Conservation (phyloP, 169 alveolate species). For the Cryptosporidium canis region DNA sequence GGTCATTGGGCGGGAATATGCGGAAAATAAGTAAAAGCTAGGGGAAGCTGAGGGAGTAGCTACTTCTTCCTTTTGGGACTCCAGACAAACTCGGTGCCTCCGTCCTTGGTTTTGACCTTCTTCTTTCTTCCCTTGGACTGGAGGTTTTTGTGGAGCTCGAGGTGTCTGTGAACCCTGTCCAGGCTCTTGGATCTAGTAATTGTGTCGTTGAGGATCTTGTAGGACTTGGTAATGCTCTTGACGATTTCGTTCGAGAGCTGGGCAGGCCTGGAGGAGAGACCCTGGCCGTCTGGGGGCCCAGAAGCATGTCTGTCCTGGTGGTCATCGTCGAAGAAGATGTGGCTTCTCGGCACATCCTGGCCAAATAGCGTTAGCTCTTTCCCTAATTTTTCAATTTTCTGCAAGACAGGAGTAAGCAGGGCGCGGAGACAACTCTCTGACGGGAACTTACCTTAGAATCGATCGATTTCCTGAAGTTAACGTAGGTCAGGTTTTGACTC, state of each 20-base stretch:
- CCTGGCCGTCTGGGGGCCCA: not conserved
- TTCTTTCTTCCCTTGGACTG: conserved; percentile 29
- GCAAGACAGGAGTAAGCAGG: not conserved
- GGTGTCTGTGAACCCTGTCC: conserved; percentile 1
- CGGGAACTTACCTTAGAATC: conserved; percentile 49
- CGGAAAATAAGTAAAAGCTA: not conserved
- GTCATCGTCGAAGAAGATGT: conserved; percentile 29
- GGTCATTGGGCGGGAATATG: not conserved
- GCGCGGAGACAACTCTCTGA: not conserved
- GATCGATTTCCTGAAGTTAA: conserved; percentile 37
- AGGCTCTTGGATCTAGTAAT: conserved; percentile 29
- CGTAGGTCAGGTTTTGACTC: conserved; percentile 58
- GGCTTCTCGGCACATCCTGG: conserved; percentile 24
- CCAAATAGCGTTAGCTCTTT: conserved; percentile 51
- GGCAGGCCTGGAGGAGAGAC: not conserved
- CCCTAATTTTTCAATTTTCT: conserved; percentile 64
- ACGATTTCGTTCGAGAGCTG: conserved; percentile 5
- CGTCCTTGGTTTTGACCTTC: conserved; percentile 10
- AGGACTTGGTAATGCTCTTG: conserved; percentile 37
- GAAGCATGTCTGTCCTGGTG: not conserved
- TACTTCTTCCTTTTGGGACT: conserved; percentile 57
- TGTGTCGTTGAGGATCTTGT: conserved; percentile 30
- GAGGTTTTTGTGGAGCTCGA: conserved; percentile 40
- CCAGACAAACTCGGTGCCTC: conserved; percentile 42
- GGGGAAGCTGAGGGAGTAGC: not conserved